Conservation (phyloP, 768 basidiomycete genomes). For the Rubroboletus satanas region DNA sequence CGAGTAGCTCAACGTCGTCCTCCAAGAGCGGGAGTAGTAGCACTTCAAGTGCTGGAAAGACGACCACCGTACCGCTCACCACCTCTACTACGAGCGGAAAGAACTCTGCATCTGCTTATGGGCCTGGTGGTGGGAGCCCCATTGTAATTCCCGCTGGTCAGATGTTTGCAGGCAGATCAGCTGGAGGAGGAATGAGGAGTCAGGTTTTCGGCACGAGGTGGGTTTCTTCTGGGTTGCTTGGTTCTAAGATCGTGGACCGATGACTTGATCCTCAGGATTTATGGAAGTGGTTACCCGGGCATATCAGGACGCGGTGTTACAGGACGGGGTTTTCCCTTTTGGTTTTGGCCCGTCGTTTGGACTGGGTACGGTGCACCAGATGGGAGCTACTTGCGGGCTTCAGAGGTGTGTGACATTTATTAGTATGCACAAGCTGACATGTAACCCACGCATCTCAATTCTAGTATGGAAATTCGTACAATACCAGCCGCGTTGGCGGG, state of each 20-base stretch:
- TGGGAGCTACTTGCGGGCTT: conserved; percentile 33
- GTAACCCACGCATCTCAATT: conserved; percentile 12
- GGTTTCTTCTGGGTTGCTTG: conserved; percentile 3
- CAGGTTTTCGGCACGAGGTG: conserved; percentile 45
- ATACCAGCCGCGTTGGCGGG: conserved; percentile 50
- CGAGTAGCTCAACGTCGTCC: conserved; percentile 9
- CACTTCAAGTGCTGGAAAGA: conserved; percentile 6
- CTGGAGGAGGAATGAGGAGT: conserved; percentile 50
- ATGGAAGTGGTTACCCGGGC: conserved; percentile 66
- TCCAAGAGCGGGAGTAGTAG: conserved; percentile 1
- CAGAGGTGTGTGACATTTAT: conserved; percentile 36
- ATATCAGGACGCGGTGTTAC: conserved; percentile 41
- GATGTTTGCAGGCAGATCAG: conserved; percentile 42
- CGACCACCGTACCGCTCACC: conserved; percentile 17
- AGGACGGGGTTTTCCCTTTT: conserved; percentile 56
- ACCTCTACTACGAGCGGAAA: conserved; percentile 22
- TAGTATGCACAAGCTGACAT: neutral
- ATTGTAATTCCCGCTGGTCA: conserved; percentile 42
- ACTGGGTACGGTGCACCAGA: conserved; percentile 26
- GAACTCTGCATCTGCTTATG: conserved; percentile 30
- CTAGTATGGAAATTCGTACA: conserved; percentile 45
- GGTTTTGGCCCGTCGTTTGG: conserved; percentile 65
- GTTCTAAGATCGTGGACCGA: neutral
- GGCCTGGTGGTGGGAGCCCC: conserved; percentile 29
- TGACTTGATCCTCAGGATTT: conserved; percentile 34